Base-by-base conservation (phyloP, 306 rosid species). In the Vigna reflexopilosa region DNA sequence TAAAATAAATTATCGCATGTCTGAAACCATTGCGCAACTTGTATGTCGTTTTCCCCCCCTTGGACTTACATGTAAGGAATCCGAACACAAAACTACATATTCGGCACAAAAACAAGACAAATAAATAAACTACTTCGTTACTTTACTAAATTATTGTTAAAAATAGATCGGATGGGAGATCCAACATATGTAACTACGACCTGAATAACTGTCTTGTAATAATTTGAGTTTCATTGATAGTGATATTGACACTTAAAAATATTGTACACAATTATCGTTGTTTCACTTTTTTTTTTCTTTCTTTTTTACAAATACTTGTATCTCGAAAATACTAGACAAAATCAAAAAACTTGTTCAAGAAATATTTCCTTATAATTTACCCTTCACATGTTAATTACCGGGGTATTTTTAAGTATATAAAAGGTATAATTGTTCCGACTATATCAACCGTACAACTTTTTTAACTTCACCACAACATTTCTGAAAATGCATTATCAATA, bases 21-120 rank as follows among this genome's bases (percentile, higher is more conserved):
- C 52, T 28, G 45, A 32, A 44, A 65, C 22, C 45, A 49, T 17
- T 72, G 7, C 5, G 54, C 72, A 75, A 16, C 55, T 19, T 44
- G n/a, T 16, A 49, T 68, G 81, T 76, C 77, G 73, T 52, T 82
- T 61, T 50, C 26, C 19, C 4, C 4, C 17, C 3, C 6, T 62
- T 70, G 81, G 81, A 81, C 42, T 12, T 26, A 22, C 42, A 26
- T 36, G 12, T 6, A 17, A 67, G 42, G 51, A 45, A 81, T 59
- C 11, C 32, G 34, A 30, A 15, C 36, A 24, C n/a, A 14, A 44
- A 59, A 50, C 51, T 40, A n/a, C 67, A 38, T 22, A 38, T 56
- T 56, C 14, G 3, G 19, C 28, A 24, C 26, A 64, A 3, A 36
- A 63, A 64, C 7, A 36, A 36, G 49, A 64, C 38, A 36, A 36